These are phyloP conservation scores for Xerocomus brunneocitrinus DNA, from an alignment of 768 basidiomycete genomes.

Conservation along the genomic window DNA sequence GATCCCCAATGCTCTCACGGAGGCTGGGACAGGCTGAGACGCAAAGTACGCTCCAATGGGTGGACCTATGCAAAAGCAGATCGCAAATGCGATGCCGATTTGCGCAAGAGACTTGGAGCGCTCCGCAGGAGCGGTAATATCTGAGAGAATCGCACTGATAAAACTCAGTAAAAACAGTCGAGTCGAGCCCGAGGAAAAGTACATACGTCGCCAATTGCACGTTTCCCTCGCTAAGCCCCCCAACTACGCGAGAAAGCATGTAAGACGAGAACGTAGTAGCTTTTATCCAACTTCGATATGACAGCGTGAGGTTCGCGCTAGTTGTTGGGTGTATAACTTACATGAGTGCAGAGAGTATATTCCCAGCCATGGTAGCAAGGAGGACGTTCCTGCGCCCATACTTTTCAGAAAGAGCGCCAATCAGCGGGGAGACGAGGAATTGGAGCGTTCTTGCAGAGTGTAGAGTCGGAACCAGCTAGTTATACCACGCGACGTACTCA, in stretches of 20 bases:
- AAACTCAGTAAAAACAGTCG: neutral
- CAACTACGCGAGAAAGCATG: conserved; percentile 84
- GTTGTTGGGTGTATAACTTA: conserved; percentile 36
- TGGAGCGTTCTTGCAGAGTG: conserved; percentile 61
- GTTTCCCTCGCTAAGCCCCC: conserved; percentile 94
- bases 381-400: conserved; percentile 86
- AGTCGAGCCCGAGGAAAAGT: neutral
- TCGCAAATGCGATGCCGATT: conserved; percentile 93
- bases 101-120: conserved; percentile 85
- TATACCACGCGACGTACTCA: conserved; percentile 41
- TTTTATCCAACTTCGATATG: conserved; percentile 67
- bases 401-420: conserved; percentile 82
- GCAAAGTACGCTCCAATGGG: conserved; percentile 96
- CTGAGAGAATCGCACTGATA: conserved; percentile 84
- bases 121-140: conserved; percentile 75
- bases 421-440: conserved; percentile 76
- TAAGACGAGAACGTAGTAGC: conserved; percentile 90
- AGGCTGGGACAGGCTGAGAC: conserved; percentile 67
- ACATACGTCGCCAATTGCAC: conserved; percentile 92
- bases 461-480: conserved; percentile 32
- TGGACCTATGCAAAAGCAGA: conserved; percentile 91
- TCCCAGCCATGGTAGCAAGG: conserved; percentile 86
- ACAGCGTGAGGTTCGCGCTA: neutral
- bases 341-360: conserved; percentile 85
- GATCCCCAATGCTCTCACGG: conserved; percentile 48